These are phyloP conservation scores for Brettanomyces sp. DNA, from an alignment of 805 yeast genomes.

Conservation along the genomic window DNA sequence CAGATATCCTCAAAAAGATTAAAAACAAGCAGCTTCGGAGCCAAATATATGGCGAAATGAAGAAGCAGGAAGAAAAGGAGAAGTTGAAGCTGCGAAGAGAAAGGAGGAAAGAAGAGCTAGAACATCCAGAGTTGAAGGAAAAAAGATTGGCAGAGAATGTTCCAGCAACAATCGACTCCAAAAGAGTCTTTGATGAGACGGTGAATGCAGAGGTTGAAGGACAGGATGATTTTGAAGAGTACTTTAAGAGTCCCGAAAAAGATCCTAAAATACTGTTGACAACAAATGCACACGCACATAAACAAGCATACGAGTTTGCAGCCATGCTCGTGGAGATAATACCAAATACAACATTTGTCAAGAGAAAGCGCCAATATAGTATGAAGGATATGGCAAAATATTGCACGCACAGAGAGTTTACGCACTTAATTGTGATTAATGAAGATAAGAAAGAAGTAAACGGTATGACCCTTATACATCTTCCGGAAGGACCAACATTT, in stretches of 20 bases:
- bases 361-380: slow-evolving; percentile 74
- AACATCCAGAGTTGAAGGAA: slow-evolving; percentile 72
- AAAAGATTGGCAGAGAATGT: slow-evolving; percentile 72
- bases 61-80: slow-evolving; percentile 65
- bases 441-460: slow-evolving; percentile 90
- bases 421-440: slow-evolving; percentile 81
- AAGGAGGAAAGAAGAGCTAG: slow-evolving; percentile 80
- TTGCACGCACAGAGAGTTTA: slow-evolving; percentile 75
- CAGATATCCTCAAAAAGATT: slow-evolving; percentile 35
- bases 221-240: slow-evolving; percentile 54
- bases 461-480: slow-evolving; percentile 86
- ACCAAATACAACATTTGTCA: slow-evolving; percentile 80
- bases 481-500: slow-evolving; percentile 93
- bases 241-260: slow-evolving; percentile 37
- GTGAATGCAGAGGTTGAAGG: slow-evolving; percentile 50
- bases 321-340: slow-evolving; percentile 74
- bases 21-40: slow-evolving; percentile 77
- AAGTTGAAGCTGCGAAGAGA: slow-evolving; percentile 71
- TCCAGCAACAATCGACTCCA: slow-evolving; percentile 75
- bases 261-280: slow-evolving; percentile 87
- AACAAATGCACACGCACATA: slow-evolving; percentile 79
- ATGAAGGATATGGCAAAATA: slow-evolving; percentile 82
- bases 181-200: slow-evolving; percentile 83
- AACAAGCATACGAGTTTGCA: slow-evolving; percentile 83
- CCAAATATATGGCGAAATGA: slow-evolving; percentile 61